These are phyloP conservation scores for Astrothelium macrocarpum DNA, from an alignment of 495 filamentous ascomycete species.

Conservation along the genomic window DNA sequence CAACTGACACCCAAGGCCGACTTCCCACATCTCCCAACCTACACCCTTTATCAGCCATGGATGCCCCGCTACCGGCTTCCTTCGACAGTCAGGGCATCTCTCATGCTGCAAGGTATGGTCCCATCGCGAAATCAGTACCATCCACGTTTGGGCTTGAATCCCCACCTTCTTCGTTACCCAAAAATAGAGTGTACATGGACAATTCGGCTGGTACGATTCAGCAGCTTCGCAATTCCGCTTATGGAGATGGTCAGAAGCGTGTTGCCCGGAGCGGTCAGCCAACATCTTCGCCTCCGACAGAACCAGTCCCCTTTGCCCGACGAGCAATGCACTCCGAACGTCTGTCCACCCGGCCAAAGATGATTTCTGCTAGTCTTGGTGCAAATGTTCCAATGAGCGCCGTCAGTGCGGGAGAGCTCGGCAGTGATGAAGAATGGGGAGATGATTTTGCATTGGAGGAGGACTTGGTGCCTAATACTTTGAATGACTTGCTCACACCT, in stretches of 20 bases:
- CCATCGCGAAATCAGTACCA: conserved; percentile 86
- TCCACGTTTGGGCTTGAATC: conserved; percentile 88
- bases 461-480: conserved; percentile 74
- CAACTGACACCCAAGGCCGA: conserved; percentile 51
- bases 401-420: background rate
- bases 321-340: conserved; percentile 81
- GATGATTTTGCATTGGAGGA: conserved; percentile 85
- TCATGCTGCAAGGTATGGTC: conserved; percentile 77
- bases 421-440: conserved; percentile 62
- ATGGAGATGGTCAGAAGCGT: conserved; percentile 43
- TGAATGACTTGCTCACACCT: conserved; percentile 86
- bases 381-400: conserved; percentile 41
- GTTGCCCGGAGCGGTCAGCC: conserved; percentile 36
- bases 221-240: conserved; percentile 74
- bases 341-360: conserved; percentile 52
- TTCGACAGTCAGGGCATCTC: conserved; percentile 96
- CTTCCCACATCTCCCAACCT: conserved; percentile 64
- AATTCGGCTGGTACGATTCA: conserved; percentile 56
- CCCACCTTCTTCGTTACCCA: conserved; percentile 62
- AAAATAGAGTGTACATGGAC: conserved; percentile 19
- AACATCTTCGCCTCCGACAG: conserved; percentile 55
- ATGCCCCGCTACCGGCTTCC: conserved; percentile 87
- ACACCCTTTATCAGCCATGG: conserved; percentile 43
- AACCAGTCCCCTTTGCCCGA: conserved; percentile 50
- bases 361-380: conserved; percentile 74